A percentile compares a stretch with the other conserved stretches of the same genome.
These are phyloP conservation scores for Paxillus involutus DNA, from an alignment of 768 basidiomycete genomes.

Conservation along the genomic window DNA sequence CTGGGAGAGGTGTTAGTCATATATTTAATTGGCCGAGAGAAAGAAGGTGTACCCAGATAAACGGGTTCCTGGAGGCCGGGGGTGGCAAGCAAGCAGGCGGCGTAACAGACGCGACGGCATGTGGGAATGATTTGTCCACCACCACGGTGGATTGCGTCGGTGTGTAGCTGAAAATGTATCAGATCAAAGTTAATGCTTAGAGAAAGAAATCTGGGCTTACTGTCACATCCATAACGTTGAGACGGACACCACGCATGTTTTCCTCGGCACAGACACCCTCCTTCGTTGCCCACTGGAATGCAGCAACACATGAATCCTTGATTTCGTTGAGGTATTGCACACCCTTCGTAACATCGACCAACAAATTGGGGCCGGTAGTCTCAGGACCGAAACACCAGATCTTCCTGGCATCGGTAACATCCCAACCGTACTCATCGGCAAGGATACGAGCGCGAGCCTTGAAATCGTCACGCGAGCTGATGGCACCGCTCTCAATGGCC, in stretches of 20 bases:
- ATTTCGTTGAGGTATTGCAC: constrained; percentile 99
- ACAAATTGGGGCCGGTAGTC: constrained; percentile 92
- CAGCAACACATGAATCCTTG: constrained; percentile 99
- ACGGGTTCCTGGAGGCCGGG: constrained; percentile 95
- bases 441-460: constrained; percentile 93
- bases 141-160: constrained; percentile 99
- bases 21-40: neutral
- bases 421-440: constrained; percentile 97
- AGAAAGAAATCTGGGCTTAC: constrained; percentile 42
- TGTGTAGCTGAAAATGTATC: constrained; percentile 64
- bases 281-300: constrained; percentile 99
- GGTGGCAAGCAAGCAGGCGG: constrained; percentile 87
- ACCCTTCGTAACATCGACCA: constrained; percentile 99
- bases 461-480: constrained; percentile 95
- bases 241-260: constrained; percentile 97
- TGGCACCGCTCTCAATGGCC: constrained; percentile 86
- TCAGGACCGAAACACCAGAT: constrained; percentile 99
- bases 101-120: constrained; percentile 94
- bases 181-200: neutral
- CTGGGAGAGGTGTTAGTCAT: constrained; percentile 38
- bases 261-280: constrained; percentile 97
- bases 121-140: constrained; percentile 99
- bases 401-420: constrained; percentile 98
- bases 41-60: constrained; percentile 68
- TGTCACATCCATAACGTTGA: constrained; percentile 95